A percentile compares a stretch with the other conserved stretches of the same genome.
Conservation (phyloP, 768 basidiomycete genomes). For the Pleurotus tuoliensis region DNA sequence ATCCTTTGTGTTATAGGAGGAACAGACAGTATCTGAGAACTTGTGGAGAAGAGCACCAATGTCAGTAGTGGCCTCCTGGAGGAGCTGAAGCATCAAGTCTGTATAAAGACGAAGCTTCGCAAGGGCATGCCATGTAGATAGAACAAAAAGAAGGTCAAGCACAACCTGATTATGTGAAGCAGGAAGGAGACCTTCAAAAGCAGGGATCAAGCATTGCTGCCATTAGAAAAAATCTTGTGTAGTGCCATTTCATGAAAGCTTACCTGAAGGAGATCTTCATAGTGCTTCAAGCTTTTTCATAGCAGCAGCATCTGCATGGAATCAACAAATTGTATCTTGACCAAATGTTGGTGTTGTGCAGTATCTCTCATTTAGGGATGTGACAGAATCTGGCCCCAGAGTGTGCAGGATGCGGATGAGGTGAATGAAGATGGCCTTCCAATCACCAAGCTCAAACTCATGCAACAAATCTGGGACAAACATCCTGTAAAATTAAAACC, state of each 20-base stretch:
- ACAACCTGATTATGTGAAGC: conserved; percentile 21
- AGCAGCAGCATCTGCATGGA: conserved; percentile 18
- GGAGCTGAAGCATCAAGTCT: too few relatives aligned
- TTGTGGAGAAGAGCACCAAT: conserved; percentile 23
- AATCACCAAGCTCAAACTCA: conserved; percentile 24
- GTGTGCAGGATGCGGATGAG: conserved; percentile 20
- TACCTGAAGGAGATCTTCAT: conserved; percentile 28
- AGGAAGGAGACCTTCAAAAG: conserved; percentile 30
- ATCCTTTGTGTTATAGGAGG: conserved; percentile 23
- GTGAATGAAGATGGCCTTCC: conserved; percentile 23
- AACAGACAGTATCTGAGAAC: conserved; percentile 24
- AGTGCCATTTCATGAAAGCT: too few relatives aligned
- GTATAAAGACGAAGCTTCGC: too few relatives aligned
- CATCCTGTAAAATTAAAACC: conserved; percentile 17
- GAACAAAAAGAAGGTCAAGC: conserved; percentile 27
- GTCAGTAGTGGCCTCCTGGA: not conserved
- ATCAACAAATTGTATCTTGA: conserved; percentile 16
- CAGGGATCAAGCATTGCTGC: conserved; percentile 31
- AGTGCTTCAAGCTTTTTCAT: conserved; percentile 15
- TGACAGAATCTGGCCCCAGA: conserved; percentile 5
- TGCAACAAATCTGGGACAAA: conserved; percentile 22
- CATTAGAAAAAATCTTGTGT: not conserved
- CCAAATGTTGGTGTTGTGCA: conserved; percentile 14
- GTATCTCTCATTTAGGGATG: conserved; percentile 15
- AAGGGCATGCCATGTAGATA: conserved; percentile 22